These are phyloP conservation scores for Schizosaccharomyces japonicus DNA, from an alignment of 805 yeast species.

Conservation along the genomic window DNA sequence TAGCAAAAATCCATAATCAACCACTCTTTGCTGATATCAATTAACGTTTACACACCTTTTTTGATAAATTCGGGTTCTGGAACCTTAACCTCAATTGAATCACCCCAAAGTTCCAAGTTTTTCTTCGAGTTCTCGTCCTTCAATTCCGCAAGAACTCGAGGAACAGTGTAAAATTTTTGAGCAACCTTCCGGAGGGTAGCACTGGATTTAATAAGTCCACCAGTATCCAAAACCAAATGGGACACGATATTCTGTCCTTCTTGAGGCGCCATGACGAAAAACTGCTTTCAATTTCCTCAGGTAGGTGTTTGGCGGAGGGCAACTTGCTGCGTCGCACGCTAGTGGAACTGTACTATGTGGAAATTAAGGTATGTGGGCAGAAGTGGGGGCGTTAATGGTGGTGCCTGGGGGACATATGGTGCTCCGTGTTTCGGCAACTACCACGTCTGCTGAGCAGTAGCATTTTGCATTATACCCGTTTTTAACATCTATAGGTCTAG, in stretches of 20 bases:
- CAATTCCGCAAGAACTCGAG: slow-evolving; percentile 71
- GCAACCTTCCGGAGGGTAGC: slow-evolving; percentile 51
- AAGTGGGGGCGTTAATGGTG: too few relatives aligned
- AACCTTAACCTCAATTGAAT: slow-evolving; percentile 39
- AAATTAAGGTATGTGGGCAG: too few relatives aligned
- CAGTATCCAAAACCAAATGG: slow-evolving; percentile 64
- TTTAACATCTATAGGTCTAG: too few relatives aligned
- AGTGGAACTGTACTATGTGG: too few relatives aligned
- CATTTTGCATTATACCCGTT: too few relatives aligned
- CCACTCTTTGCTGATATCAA: neutral
- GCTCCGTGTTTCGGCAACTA: too few relatives aligned
- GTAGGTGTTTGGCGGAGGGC: too few relatives aligned
- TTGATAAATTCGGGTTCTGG: slow-evolving; percentile 44
- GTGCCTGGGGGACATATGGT: too few relatives aligned
- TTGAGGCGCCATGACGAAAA: too few relatives aligned
- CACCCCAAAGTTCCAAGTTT: slow-evolving; percentile 64
- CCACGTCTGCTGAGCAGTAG: too few relatives aligned
- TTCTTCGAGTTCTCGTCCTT: slow-evolving; percentile 64
- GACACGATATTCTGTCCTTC: slow-evolving; percentile 12
- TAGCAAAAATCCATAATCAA: neutral
- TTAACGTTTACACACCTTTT: slow-evolving; percentile 10
- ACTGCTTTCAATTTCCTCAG: too few relatives aligned
- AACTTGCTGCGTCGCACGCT: too few relatives aligned
- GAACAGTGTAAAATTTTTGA: slow-evolving; percentile 56
- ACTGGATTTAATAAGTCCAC: slow-evolving; percentile 74